phyloP scores from a whole-genome alignment of 352 stramenopile genomes.

The Lagenidium giganteum region DNA sequence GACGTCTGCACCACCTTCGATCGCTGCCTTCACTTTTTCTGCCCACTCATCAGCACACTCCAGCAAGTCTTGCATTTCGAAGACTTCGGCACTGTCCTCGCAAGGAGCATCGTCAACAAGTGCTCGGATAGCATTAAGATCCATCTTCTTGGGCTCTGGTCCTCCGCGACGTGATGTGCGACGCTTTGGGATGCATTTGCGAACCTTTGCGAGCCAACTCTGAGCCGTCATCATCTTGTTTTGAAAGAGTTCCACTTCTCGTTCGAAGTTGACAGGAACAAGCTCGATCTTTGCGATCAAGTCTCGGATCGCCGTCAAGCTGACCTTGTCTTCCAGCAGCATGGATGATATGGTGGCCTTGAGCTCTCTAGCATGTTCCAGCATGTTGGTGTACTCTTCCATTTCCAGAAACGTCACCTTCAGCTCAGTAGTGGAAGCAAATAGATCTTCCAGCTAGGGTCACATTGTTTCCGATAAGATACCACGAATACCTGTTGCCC shows the following conservation, averaged over 20 bases:
- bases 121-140: conserved; percentile 70
- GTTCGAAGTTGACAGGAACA: conserved; percentile 84
- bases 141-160: conserved; percentile 71
- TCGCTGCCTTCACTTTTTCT: conserved; percentile 69
- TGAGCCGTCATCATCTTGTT: conserved; percentile 82
- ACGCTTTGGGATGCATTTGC: conserved; percentile 83
- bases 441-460: conserved; percentile 37
- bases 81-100: conserved; percentile 81
- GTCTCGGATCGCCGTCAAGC: conserved; percentile 72
- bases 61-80: conserved; percentile 88
- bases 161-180: conserved; percentile 50
- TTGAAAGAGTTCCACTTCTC: conserved; percentile 75
- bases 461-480: background rate
- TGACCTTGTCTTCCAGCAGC: conserved; percentile 78
- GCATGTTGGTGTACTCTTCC: conserved; percentile 28
- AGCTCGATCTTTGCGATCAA: conserved; percentile 75
- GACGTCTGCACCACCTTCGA: conserved; percentile 67
- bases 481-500: background rate
- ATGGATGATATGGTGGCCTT: conserved; percentile 61
- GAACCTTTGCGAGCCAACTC: conserved; percentile 79
- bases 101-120: conserved; percentile 83
- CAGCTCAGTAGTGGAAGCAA: conserved; percentile 30
- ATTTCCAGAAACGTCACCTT: conserved; percentile 64
- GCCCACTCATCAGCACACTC: conserved; percentile 84
- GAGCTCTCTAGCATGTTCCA: conserved; percentile 60